phyloP scores from a whole-genome alignment of 768 basidiomycete genomes.

The Boletus insuetus region DNA sequence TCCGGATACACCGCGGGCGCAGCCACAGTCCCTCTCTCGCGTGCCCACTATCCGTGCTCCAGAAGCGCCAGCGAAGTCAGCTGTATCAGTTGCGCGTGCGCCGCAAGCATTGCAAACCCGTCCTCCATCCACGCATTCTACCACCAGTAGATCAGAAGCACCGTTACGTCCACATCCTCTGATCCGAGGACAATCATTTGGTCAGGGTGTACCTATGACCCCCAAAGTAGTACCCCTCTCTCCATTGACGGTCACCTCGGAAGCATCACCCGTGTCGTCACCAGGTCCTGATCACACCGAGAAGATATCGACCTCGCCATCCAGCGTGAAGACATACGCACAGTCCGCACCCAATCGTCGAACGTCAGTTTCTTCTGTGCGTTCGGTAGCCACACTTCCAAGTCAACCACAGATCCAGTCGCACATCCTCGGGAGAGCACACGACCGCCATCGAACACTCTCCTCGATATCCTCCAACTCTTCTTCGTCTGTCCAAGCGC shows the following conservation, averaged over 20 bases:
- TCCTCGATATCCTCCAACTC: slow-evolving; percentile 54
- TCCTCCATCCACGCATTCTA: slow-evolving; percentile 63
- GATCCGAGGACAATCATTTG: slow-evolving; percentile 70
- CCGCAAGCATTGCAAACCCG: slow-evolving; percentile 37
- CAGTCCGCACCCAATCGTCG: slow-evolving; percentile 39
- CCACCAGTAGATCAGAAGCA: slow-evolving; percentile 36
- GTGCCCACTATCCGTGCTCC: slow-evolving; percentile 33
- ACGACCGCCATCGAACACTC: slow-evolving; percentile 52
- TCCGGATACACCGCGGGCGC: slow-evolving; percentile 32
- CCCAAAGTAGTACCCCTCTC: slow-evolving; percentile 50
- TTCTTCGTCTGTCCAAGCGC: slow-evolving; percentile 47
- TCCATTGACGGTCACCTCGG: slow-evolving; percentile 60
- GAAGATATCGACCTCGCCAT: slow-evolving; percentile 32
- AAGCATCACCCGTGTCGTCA: slow-evolving; percentile 44
- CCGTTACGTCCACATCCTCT: slow-evolving; percentile 69
- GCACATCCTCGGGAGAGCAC: slow-evolving; percentile 31
- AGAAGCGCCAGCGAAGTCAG: slow-evolving; percentile 19
- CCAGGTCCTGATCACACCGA: slow-evolving; percentile 27
- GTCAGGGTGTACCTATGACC: slow-evolving; percentile 35
- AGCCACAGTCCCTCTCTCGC: slow-evolving; percentile 31
- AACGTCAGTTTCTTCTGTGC: slow-evolving; percentile 56
- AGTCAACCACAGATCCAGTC: slow-evolving; percentile 33
- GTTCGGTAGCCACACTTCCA: slow-evolving; percentile 60
- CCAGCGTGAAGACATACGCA: slow-evolving; percentile 38
- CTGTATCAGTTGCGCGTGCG: slow-evolving; percentile 18